A percentile compares a stretch with the other conserved stretches of the same genome.
phyloP scores from a whole-genome alignment of 371 early-diverging fungal species.

The Fennellomyces sp. region DNA sequence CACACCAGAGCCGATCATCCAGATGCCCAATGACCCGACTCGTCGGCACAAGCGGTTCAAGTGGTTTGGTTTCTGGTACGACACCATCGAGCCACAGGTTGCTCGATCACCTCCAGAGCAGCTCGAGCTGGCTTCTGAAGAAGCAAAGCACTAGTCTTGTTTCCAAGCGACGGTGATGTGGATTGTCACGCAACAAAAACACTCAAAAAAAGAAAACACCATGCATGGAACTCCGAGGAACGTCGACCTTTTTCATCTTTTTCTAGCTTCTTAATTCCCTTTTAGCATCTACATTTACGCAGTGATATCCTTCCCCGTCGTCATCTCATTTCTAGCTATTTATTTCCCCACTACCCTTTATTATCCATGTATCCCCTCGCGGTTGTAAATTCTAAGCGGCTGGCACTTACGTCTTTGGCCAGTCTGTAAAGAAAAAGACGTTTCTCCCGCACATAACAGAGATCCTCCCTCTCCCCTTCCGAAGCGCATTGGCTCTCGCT shows the following conservation, averaged over 20 bases:
- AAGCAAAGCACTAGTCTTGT: no score
- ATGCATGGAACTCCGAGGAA: slow-evolving; percentile 6
- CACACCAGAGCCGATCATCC: slow-evolving; percentile 38
- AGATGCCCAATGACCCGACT: slow-evolving; percentile 20
- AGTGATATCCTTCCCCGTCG: neutral
- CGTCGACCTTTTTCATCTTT: slow-evolving; percentile 1
- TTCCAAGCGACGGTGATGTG: no score
- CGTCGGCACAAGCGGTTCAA: neutral
- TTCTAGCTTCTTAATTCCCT: neutral
- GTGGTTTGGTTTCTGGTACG: slow-evolving; percentile 17
- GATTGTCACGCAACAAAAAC: no score
- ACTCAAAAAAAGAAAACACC: neutral
- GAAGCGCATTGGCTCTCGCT: neutral
- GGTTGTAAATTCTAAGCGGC: slow-evolving; percentile 16
- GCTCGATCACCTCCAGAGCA: neutral
- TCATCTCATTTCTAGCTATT: neutral
- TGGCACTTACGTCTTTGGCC: slow-evolving; percentile 22
- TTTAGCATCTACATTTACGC: no score
- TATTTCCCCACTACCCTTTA: neutral
- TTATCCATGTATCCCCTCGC: neutral
- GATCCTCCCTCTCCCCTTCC: neutral
- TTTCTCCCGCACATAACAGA: slow-evolving; percentile 12
- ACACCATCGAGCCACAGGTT: slow-evolving; percentile 3
- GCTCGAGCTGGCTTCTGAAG: neutral
- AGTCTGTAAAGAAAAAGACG: slow-evolving; percentile 24